Evolutionary conservation across 78 protist genomes (phyloP).

Genomic region (Emiliania huxleyi): DNA sequence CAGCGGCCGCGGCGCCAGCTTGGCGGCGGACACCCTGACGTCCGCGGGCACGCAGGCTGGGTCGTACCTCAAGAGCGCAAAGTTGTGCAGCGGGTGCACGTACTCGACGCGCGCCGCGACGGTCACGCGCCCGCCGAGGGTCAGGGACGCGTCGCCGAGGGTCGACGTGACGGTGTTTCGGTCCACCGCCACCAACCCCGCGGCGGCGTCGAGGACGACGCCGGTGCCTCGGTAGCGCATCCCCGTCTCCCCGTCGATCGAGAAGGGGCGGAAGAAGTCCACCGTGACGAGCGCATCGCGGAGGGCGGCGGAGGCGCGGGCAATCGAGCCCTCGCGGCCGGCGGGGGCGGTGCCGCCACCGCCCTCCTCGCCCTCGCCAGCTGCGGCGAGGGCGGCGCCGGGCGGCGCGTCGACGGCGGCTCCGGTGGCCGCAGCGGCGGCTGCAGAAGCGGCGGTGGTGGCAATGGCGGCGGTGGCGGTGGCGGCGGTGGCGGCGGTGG

Average conservation of each 20-base stretch:
- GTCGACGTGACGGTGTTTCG: conserved; percentile 40
- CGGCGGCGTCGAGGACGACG: conserved; percentile 45
- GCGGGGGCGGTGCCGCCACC: neutral
- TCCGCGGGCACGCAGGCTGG: neutral
- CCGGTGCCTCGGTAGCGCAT: conserved; percentile 39
- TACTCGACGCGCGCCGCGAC: conserved; percentile 24
- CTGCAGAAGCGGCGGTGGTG: neutral
- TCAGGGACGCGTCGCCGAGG: conserved; percentile 30
- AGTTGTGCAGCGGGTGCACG: conserved; percentile 60
- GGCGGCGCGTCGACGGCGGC: neutral
- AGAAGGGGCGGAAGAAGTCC: conserved; percentile 35
- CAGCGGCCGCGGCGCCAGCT: neutral
- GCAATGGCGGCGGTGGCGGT: neutral
- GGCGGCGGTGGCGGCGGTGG: neutral
- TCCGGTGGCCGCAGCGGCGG: too few species aligned
- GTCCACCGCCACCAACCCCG: conserved; percentile 54
- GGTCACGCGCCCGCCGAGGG: conserved; percentile 29
- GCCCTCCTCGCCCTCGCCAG: neutral
- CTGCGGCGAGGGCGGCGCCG: neutral
- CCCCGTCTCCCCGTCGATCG: conserved; percentile 41
- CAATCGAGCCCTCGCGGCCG: neutral
- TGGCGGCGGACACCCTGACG: neutral
- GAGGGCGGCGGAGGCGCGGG: neutral
- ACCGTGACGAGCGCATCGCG: conserved; percentile 17
- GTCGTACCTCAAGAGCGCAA: conserved; percentile 53